Conservation (phyloP, 805 yeast genomes). For the Geotrichum ghanense region DNA sequence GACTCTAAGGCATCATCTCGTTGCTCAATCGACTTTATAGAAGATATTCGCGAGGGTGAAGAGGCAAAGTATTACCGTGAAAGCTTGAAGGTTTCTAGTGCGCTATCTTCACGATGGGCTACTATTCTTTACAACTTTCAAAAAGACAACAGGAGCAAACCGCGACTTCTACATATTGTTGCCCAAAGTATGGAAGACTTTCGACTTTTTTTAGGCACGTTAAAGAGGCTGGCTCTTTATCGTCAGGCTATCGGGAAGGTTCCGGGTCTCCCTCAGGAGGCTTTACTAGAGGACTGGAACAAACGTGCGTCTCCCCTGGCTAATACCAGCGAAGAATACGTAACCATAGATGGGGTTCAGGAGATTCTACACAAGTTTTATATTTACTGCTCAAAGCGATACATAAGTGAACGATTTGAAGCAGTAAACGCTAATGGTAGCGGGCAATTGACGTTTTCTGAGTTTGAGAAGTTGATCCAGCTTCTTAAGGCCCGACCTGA, state of each 20-base stretch:
- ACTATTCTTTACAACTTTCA: slow-evolving; percentile 60
- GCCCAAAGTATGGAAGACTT: slow-evolving; percentile 44
- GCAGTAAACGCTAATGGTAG: slow-evolving; percentile 39
- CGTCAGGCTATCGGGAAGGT: slow-evolving; percentile 54
- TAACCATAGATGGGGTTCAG: slow-evolving; percentile 54
- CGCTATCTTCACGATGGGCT: slow-evolving; percentile 61
- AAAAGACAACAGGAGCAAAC: slow-evolving; percentile 43
- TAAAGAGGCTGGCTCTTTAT: slow-evolving; percentile 42
- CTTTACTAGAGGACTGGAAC: slow-evolving; percentile 59
- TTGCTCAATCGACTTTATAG: slow-evolving; percentile 50
- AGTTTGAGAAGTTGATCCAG: slow-evolving; percentile 66
- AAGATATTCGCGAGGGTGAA: slow-evolving; percentile 46
- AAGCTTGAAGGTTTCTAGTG: slow-evolving; percentile 63
- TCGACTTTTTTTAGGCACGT: slow-evolving; percentile 42
- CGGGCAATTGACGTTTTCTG: slow-evolving; percentile 51
- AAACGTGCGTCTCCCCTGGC: slow-evolving; percentile 29
- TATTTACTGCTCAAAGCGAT: slow-evolving; percentile 51
- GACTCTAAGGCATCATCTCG: slow-evolving; percentile 35
- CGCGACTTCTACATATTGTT: slow-evolving; percentile 71
- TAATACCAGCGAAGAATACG: slow-evolving; percentile 18
- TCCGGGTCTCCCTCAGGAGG: slow-evolving; percentile 49
- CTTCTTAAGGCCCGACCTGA: slow-evolving; percentile 58
- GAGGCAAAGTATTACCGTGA: slow-evolving; percentile 81
- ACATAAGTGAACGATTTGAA: slow-evolving; percentile 40
- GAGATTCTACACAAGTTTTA: slow-evolving; percentile 57